Conservation (phyloP, 768 basidiomycete genomes). For the Pleurotus cornucopiae region DNA sequence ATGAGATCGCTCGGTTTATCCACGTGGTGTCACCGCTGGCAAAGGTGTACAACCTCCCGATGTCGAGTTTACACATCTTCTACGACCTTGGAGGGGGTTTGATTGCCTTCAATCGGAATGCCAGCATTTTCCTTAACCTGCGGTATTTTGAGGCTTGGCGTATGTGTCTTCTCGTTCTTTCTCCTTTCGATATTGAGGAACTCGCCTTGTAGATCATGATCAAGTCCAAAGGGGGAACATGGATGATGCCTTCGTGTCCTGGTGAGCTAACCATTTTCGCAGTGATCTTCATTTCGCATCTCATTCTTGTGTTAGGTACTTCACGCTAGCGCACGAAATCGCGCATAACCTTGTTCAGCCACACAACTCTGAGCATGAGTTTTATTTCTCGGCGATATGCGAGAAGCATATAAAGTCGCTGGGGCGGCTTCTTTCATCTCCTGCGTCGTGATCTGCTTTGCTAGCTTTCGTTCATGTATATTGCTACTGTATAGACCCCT, state of each 20-base stretch:
- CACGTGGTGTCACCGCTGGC: conserved; percentile 63
- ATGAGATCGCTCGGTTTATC: conserved; percentile 67
- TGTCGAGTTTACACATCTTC: conserved; percentile 79
- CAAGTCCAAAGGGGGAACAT: conserved; percentile 53
- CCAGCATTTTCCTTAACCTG: conserved; percentile 84
- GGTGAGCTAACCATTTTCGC: conserved; percentile 36
- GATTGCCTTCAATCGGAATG: conserved; percentile 92
- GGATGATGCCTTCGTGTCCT: conserved; percentile 72
- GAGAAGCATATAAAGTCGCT: conserved; percentile 56
- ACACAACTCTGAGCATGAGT: conserved; percentile 91
- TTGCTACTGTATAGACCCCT: not conserved
- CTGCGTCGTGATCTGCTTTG: not conserved
- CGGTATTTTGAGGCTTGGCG: conserved; percentile 87
- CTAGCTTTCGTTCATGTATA: not conserved
- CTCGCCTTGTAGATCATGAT: conserved; percentile 52
- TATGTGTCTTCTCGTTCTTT: conserved; percentile 34
- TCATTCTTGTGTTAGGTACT: conserved; percentile 56
- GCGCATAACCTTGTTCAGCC: conserved; percentile 86
- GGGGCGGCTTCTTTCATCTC: conserved; percentile 23
- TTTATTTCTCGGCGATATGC: conserved; percentile 90
- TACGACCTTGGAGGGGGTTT: conserved; percentile 74
- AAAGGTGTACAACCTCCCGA: conserved; percentile 68
- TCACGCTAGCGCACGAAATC: conserved; percentile 89
- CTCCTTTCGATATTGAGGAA: not conserved
- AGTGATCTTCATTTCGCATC: not conserved